These are phyloP conservation scores for Cryptococcus floricola DNA, from an alignment of 1,284 basidiomycete species.

Conservation along the genomic window DNA sequence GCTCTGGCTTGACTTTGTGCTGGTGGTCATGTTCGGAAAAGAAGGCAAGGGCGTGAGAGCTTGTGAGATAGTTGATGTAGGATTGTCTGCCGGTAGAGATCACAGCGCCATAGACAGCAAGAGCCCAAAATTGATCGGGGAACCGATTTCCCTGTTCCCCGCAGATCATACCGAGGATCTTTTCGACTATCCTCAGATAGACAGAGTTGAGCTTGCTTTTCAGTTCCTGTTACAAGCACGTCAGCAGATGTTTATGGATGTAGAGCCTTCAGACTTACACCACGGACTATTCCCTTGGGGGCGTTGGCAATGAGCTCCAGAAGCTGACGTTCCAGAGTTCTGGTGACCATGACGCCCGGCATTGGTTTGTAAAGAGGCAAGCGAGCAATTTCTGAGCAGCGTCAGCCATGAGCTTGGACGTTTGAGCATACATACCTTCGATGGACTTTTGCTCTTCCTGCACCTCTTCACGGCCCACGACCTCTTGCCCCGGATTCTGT, in stretches of 20 bases:
- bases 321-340: slow-evolving; percentile 27
- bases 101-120: slow-evolving; percentile 19
- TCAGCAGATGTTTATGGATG: background rate
- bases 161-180: slow-evolving; percentile 20
- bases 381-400: slow-evolving; percentile 2
- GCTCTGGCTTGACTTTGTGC: too few relatives aligned
- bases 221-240: background rate
- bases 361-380: slow-evolving; percentile 7
- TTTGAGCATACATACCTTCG: background rate
- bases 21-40: too few relatives aligned
- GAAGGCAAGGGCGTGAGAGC: too few relatives aligned
- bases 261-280: slow-evolving; percentile 13
- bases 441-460: background rate
- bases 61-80: too few relatives aligned
- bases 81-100: too few relatives aligned
- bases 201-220: slow-evolving; percentile 11
- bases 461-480: background rate
- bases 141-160: slow-evolving; percentile 16
- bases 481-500: background rate
- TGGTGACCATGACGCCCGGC: slow-evolving; percentile 8
- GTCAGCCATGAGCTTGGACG: background rate
- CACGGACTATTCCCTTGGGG: slow-evolving; percentile 21
- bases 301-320: slow-evolving; percentile 14
- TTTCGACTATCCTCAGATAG: slow-evolving; percentile 15
- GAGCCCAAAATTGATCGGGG: slow-evolving; percentile 27